Percentiles rank a stretch among this genome's conserved stretches.
These are phyloP conservation scores for Dactylonectria estremocensis DNA, from an alignment of 2,329 filamentous ascomycete genomes.

Conservation along the genomic window DNA sequence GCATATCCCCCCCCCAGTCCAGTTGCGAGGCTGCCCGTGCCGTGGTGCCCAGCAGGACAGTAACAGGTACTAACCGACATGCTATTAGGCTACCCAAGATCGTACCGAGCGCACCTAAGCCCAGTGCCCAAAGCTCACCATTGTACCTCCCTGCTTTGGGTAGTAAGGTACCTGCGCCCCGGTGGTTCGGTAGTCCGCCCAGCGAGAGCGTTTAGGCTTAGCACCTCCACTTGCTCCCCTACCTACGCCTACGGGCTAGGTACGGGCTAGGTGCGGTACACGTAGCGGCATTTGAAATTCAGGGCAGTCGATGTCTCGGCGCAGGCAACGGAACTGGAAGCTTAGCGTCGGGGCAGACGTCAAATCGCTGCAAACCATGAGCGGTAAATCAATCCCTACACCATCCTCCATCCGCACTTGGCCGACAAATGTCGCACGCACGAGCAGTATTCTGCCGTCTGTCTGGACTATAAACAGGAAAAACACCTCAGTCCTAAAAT, in stretches of 20 bases:
- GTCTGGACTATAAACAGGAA: neutral
- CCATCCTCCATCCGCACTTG: too few relatives aligned
- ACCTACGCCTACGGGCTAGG: neutral
- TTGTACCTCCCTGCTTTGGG: too few relatives aligned
- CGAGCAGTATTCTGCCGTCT: too few relatives aligned
- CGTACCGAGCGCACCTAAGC: too few relatives aligned
- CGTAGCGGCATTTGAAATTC: neutral
- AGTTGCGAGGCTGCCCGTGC: slow-evolving; percentile 12
- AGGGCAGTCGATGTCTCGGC: neutral
- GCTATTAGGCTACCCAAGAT: slow-evolving; percentile 8
- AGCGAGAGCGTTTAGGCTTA: slow-evolving; percentile 17
- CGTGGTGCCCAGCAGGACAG: slow-evolving; percentile 24
- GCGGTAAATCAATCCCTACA: neutral
- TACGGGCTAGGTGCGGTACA: neutral
- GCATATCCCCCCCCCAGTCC: slow-evolving; percentile 19
- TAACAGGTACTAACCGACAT: slow-evolving; percentile 12
- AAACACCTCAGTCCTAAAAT: neutral
- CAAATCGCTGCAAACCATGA: neutral
- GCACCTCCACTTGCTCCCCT: slow-evolving; percentile 1
- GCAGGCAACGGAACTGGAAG: neutral
- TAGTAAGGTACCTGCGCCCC: too few relatives aligned
- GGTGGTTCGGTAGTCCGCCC: neutral
- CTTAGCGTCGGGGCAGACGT: slow-evolving; percentile 11
- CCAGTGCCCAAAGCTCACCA: too few relatives aligned
- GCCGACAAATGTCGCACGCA: too few relatives aligned